Base-by-base conservation (phyloP, 192 early-diverging fungal genomes). In the Pilobolus umbonatus region DNA sequence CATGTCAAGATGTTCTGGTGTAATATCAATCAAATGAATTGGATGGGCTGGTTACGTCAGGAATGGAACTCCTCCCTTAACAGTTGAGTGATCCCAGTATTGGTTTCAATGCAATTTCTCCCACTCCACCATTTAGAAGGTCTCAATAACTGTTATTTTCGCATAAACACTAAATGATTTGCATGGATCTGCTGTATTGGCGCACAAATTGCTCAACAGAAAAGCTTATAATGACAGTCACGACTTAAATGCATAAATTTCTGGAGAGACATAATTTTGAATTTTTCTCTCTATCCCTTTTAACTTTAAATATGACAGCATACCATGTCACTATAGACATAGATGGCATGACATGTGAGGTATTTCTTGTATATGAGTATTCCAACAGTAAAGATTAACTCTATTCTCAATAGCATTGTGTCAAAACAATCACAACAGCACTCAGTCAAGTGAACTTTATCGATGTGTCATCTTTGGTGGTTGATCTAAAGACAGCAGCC, bases 401-500 rank as follows among this genome's bases (percentile, higher is more conserved):
- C 15, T 26, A 47, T 5, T 46, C n/a, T n/a, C 29, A 38, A 54
- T 25, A 54, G 52, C 55, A 57, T 19, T 57, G 55, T 12, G 55
- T 46, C 40, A 42, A 57, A 22, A 57, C 42, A 42, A 44, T 44
- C 6, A 45, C 42, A 21, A 45, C n/a, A 21, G 55, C 42, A 17
- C n/a, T 57, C 19, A 32, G 38, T 9, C 31, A 55, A 14, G 21
- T 57, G 6, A 4, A 26, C 2, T n/a, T 17, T 21, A 22, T 57
- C 8, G 19, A 31, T 21, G 21, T 19, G 8, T 19, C 19, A 14
- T 32, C 55, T 42, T 25, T 35, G 14, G 21, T 31, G 2, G 43
- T 57, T 26, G 39, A 42, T 44, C 39, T 57, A n/a, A n/a, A n/a
- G n/a, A n/a, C n/a, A n/a, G n/a, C n/a, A n/a, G n/a, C n/a, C n/a